phyloP scores from a whole-genome alignment of 805 yeast genomes.

The Ogataea angusta region DNA sequence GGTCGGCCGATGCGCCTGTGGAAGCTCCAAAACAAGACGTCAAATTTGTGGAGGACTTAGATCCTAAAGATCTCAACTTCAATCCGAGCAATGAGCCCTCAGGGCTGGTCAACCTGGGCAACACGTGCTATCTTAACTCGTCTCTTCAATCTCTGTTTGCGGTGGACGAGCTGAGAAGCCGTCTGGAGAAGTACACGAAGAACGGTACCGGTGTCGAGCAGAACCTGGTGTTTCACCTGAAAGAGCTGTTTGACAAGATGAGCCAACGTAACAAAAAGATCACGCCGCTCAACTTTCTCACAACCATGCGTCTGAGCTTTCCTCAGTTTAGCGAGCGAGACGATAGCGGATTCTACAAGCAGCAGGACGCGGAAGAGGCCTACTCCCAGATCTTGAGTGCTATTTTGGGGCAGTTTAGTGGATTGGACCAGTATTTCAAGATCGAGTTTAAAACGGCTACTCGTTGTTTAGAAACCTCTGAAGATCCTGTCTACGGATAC shows the following conservation, averaged over 20 bases:
- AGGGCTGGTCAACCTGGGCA: slow-evolving; percentile 68
- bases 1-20: slow-evolving; percentile 53
- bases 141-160: slow-evolving; percentile 57
- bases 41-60: slow-evolving; percentile 67
- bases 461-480: slow-evolving; percentile 55
- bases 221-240: slow-evolving; percentile 34
- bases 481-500: slow-evolving; percentile 40
- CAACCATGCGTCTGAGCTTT: slow-evolving; percentile 58
- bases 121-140: slow-evolving; percentile 75
- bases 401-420: slow-evolving; percentile 46
- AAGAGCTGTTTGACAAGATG: slow-evolving; percentile 45
- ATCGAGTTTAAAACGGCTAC: slow-evolving; percentile 61
- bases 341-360: slow-evolving; percentile 70
- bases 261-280: slow-evolving; percentile 40
- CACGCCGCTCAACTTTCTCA: slow-evolving; percentile 66
- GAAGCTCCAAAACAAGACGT: slow-evolving; percentile 49
- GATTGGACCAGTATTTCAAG: slow-evolving; percentile 57
- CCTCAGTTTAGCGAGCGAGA: slow-evolving; percentile 91
- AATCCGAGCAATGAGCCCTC: slow-evolving; percentile 45
- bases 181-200: slow-evolving; percentile 25
- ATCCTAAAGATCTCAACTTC: slow-evolving; percentile 18
- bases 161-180: slow-evolving; percentile 40
- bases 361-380: slow-evolving; percentile 98
- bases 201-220: slow-evolving; percentile 23
- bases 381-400: slow-evolving; percentile 71